Percentiles rank a stretch among this genome's conserved stretches.
phyloP scores from a whole-genome alignment of 306 rosid species.

The Quercus berberidifolia region DNA sequence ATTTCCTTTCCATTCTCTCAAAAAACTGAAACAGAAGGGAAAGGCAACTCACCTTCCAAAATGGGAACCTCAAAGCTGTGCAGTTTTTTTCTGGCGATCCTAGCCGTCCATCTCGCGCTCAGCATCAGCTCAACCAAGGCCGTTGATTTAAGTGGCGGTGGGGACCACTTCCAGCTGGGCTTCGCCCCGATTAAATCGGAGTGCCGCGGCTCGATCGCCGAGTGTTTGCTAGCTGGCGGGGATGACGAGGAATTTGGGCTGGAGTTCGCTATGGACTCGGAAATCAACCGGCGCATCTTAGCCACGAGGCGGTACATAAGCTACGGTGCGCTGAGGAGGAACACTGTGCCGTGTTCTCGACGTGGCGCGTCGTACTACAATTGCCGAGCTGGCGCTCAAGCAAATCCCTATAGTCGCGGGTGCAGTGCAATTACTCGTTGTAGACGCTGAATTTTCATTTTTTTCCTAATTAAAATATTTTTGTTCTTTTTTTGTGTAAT shows the following conservation, averaged over 20 bases:
- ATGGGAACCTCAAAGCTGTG: constrained; percentile 42
- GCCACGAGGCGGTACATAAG: constrained; percentile 66
- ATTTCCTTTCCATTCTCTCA: background rate
- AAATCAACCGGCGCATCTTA: constrained; percentile 76
- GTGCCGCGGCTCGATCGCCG: constrained; percentile 63
- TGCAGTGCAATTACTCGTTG: constrained; percentile 84
- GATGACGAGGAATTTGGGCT: constrained; percentile 24
- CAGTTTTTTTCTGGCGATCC: constrained; percentile 38
- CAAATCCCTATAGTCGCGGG: constrained; percentile 87
- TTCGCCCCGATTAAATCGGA: constrained; percentile 37
- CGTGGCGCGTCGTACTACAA: constrained; percentile 98
- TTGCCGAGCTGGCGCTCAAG: constrained; percentile 87
- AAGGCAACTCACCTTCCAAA: background rate
- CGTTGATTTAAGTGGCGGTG: constrained; percentile 35
- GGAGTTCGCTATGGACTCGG: constrained; percentile 84
- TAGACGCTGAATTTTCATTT: constrained; percentile 42
- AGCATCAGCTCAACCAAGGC: constrained; percentile 36
- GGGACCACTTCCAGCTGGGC: constrained; percentile 30
- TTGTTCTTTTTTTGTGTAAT: background rate
- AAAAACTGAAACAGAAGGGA: background rate
- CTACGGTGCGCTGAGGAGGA: constrained; percentile 94
- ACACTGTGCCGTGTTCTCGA: constrained; percentile 82
- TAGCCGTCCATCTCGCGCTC: constrained; percentile 38
- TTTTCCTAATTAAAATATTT: background rate
- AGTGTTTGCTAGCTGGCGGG: constrained; percentile 54